Percentiles rank a stretch among this genome's conserved stretches.
Conservation (phyloP, 352 stramenopile genomes). For the Phytopythium delawarense region DNA sequence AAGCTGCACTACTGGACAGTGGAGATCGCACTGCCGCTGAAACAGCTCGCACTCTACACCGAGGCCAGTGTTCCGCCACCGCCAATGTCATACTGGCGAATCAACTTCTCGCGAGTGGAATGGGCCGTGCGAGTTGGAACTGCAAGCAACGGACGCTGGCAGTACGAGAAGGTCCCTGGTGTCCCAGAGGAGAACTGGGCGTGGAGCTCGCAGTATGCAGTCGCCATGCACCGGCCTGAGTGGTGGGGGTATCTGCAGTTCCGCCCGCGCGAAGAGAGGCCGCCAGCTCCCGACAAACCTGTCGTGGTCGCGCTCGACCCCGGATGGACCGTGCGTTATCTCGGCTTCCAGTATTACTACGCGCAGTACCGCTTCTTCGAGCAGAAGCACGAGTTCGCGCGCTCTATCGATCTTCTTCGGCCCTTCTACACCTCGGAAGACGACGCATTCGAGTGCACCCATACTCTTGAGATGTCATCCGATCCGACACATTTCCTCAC, state of each 20-base stretch:
- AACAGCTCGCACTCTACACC: conserved; percentile 42
- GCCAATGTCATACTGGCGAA: conserved; percentile 53
- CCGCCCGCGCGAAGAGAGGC: conserved; percentile 16
- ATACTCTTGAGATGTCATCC: conserved; percentile 15
- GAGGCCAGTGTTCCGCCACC: conserved; percentile 30
- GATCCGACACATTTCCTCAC: conserved; percentile 12
- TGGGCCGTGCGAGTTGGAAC: conserved; percentile 41
- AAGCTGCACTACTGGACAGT: conserved; percentile 72
- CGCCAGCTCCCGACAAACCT: not conserved
- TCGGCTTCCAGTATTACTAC: conserved; percentile 67
- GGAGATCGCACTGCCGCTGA: conserved; percentile 76
- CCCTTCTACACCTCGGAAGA: conserved; percentile 26
- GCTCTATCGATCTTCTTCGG: conserved; percentile 20
- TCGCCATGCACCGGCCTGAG: conserved; percentile 89
- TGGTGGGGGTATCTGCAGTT: conserved; percentile 90
- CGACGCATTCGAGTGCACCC: conserved; percentile 15
- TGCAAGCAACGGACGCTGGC: conserved; percentile 10
- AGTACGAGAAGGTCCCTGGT: conserved; percentile 48
- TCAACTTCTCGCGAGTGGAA: conserved; percentile 90
- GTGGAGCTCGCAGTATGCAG: conserved; percentile 79
- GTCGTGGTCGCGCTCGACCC: conserved; percentile 28
- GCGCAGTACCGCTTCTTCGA: conserved; percentile 43
- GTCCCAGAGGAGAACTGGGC: conserved; percentile 82
- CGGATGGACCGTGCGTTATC: conserved; percentile 44
- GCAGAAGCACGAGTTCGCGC: conserved; percentile 24